Conservation (phyloP, 768 basidiomycete genomes). For the Hericium coralloides region DNA sequence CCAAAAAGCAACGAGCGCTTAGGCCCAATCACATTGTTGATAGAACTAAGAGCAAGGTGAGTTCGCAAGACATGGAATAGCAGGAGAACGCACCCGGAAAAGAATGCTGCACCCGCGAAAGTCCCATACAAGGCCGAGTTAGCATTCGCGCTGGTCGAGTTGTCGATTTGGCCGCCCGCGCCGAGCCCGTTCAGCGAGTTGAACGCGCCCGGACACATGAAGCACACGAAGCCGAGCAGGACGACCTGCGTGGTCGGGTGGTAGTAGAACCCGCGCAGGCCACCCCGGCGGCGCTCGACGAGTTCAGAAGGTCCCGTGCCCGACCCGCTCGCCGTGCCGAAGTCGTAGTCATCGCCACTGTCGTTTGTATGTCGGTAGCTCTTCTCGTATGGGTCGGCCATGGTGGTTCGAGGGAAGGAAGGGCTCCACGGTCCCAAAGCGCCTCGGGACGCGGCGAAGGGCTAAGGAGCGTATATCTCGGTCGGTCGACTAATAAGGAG, state of each 20-base stretch:
- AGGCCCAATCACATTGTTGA: slow-evolving; percentile 78
- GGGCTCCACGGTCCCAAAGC: not conserved
- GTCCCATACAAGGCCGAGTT: slow-evolving; percentile 60
- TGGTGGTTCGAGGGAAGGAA: not conserved
- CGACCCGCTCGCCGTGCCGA: not conserved
- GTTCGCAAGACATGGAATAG: not conserved
- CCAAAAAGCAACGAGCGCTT: slow-evolving; percentile 66
- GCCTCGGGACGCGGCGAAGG: too few species aligned
- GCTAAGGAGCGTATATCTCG: too few species aligned
- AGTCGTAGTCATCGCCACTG: not conserved
- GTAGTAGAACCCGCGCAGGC: slow-evolving; percentile 48
- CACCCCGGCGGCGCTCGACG: slow-evolving; percentile 29
- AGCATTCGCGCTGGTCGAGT: slow-evolving; percentile 58
- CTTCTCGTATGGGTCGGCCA: not conserved
- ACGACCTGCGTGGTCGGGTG: slow-evolving; percentile 49
- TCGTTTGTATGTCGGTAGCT: not conserved
- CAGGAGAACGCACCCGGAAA: slow-evolving; percentile 46
- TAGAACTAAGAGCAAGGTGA: slow-evolving; percentile 30
- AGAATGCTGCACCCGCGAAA: slow-evolving; percentile 55
- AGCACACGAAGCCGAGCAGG: slow-evolving; percentile 66
- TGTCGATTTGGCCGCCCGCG: slow-evolving; percentile 65
- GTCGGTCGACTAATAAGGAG: too few species aligned
- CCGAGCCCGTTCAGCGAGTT: slow-evolving; percentile 77
- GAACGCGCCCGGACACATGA: slow-evolving; percentile 56
- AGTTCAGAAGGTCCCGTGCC: not conserved